A percentile compares a stretch with the other conserved stretches of the same genome.
These are phyloP conservation scores for Pelagomonas calceolata DNA, from an alignment of 108 stramenopile species.

Conservation along the genomic window DNA sequence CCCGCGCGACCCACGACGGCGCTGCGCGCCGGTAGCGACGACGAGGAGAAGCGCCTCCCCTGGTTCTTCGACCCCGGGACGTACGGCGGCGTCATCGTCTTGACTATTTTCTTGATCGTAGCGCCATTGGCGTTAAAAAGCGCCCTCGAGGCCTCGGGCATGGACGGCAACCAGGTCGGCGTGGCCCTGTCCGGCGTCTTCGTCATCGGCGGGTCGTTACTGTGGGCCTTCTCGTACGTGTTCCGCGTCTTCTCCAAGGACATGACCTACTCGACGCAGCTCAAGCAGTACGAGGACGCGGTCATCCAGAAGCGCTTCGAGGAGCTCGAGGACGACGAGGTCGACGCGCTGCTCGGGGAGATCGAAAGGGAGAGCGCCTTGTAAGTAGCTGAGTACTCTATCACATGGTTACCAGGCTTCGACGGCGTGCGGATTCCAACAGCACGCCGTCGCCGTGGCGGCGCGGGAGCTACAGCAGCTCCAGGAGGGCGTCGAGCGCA, in stretches of 20 bases:
- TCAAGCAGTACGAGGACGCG: conserved; percentile 89
- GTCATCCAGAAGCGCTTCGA: conserved; percentile 89
- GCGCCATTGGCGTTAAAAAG: not conserved
- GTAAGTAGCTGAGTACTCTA: too few relatives aligned
- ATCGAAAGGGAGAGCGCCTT: conserved; percentile 45
- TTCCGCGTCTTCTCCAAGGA: conserved; percentile 90
- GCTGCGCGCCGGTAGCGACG: not conserved
- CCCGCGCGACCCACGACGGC: too few relatives aligned
- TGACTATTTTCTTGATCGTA: not conserved
- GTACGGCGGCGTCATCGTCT: not conserved
- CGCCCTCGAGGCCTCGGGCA: not conserved
- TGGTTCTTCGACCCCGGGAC: not conserved
- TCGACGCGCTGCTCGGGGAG: conserved; percentile 75
- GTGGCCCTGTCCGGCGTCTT: not conserved
- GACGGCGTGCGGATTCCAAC: too few relatives aligned
- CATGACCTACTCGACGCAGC: conserved; percentile 95
- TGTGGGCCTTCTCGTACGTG: conserved; percentile 52
- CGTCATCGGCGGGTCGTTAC: not conserved
- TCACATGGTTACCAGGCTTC: too few relatives aligned
- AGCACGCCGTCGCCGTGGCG: too few relatives aligned
- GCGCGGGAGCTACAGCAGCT: too few relatives aligned
- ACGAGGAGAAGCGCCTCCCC: not conserved
- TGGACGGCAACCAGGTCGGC: not conserved
- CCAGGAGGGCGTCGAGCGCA: too few relatives aligned
- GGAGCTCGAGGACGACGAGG: conserved; percentile 87